A percentile compares a stretch with the other conserved stretches of the same genome.
These are phyloP conservation scores for Inonotus hispidus DNA, from an alignment of 1,284 basidiomycete genomes.

Conservation along the genomic window DNA sequence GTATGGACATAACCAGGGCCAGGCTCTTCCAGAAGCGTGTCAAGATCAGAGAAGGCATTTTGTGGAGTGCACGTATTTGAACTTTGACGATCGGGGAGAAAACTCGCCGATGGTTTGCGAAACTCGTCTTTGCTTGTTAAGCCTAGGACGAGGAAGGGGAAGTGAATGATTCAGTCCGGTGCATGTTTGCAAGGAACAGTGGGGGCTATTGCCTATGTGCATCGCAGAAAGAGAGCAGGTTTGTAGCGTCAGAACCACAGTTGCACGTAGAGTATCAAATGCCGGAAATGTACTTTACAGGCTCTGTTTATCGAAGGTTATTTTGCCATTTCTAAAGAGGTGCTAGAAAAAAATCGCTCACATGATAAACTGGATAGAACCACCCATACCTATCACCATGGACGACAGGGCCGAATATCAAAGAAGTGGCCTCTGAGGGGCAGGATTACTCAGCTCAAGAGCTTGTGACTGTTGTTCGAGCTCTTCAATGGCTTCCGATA, in stretches of 20 bases:
- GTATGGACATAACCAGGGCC: neutral
- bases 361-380: neutral
- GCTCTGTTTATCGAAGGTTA: no score
- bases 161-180: neutral
- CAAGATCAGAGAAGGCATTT: neutral
- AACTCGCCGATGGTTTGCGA: neutral
- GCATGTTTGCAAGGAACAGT: neutral
- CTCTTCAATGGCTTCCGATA: slow-evolving; percentile 42
- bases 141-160: neutral
- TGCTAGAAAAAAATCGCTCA: neutral
- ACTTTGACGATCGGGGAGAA: neutral
- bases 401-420: neutral
- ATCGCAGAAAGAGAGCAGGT: neutral
- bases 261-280: neutral
- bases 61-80: neutral
- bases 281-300: neutral
- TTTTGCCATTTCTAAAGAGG: neutral
- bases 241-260: neutral
- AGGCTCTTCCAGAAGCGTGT: neutral
- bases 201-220: neutral
- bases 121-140: neutral
- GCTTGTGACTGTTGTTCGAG: slow-evolving; percentile 15
- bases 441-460: neutral
- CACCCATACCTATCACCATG: no score
- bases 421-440: slow-evolving; percentile 5